These are phyloP conservation scores for Eimeria maxima DNA, from an alignment of 169 alveolate genomes.

Conservation along the genomic window DNA sequence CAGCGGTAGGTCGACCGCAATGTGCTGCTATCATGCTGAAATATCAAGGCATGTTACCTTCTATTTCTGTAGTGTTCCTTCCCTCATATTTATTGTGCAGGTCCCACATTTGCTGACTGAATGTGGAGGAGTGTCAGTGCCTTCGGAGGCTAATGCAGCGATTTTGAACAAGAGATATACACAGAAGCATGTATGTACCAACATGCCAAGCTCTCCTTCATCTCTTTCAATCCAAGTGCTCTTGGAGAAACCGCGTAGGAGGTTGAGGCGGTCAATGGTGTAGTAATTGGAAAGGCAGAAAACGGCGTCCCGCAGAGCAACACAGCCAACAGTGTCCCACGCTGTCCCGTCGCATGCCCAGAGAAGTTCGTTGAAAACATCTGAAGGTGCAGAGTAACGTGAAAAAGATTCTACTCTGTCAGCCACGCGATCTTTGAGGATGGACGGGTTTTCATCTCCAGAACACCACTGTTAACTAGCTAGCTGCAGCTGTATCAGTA, in stretches of 20 bases:
- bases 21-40: not conserved
- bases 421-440: not conserved
- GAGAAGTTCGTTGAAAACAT: slow-evolving; percentile 74
- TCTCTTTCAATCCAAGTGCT: slow-evolving; percentile 66
- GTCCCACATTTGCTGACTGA: not conserved
- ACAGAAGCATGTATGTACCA: not conserved
- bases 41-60: not conserved
- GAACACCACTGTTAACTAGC: not conserved
- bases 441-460: not conserved
- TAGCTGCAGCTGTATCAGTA: not conserved
- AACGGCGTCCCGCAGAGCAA: slow-evolving; percentile 72
- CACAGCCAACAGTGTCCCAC: slow-evolving; percentile 73
- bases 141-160: not conserved
- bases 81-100: not conserved
- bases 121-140: not conserved
- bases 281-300: slow-evolving; percentile 75
- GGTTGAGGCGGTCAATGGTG: slow-evolving; percentile 61
- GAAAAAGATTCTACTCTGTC: not conserved
- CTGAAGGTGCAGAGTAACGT: not conserved
- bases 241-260: slow-evolving; percentile 30
- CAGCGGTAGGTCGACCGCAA: not conserved
- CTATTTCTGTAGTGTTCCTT: not conserved
- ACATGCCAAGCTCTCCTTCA: slow-evolving; percentile 55
- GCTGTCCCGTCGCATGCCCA: slow-evolving; percentile 80
- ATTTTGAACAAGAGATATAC: not conserved